Evolutionary conservation across 179 eudicot genomes (phyloP).

Genomic region (Spergularia azorica): DNA sequence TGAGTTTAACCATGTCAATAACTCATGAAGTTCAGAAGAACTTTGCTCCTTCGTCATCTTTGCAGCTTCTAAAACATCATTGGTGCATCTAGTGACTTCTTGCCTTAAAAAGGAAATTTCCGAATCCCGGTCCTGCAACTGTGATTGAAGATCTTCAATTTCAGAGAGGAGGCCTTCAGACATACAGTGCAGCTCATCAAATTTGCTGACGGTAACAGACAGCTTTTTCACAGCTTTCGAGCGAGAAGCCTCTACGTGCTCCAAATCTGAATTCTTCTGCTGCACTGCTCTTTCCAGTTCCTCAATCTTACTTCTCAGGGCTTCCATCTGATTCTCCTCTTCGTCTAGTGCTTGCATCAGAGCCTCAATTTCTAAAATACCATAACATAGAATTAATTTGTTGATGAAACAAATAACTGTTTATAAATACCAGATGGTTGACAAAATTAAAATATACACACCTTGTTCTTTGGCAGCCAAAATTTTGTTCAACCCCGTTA

Average conservation of each 20-base stretch:
- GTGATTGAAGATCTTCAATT: slow-evolving; percentile 88
- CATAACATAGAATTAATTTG: slow-evolving; percentile 13
- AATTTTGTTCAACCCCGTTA: slow-evolving; percentile 45
- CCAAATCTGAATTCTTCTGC: slow-evolving; percentile 62
- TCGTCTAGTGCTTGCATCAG: slow-evolving; percentile 98
- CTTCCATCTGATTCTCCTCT: slow-evolving; percentile 93
- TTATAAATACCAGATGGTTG: background rate
- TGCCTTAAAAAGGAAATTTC: slow-evolving; percentile 95
- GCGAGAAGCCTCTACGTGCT: slow-evolving; percentile 73
- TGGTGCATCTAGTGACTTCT: slow-evolving; percentile 91
- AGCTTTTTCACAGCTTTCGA: slow-evolving; percentile 84
- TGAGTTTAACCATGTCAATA: slow-evolving; percentile 67
- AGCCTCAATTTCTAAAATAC: slow-evolving; percentile 71
- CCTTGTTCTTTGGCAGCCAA: slow-evolving; percentile 89
- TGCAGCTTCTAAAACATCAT: slow-evolving; percentile 74
- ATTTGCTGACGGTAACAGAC: slow-evolving; percentile 80
- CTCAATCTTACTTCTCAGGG: slow-evolving; percentile 48
- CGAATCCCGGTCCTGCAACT: slow-evolving; percentile 81
- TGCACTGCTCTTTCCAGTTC: slow-evolving; percentile 57
- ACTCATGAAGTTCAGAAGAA: slow-evolving; percentile 60
- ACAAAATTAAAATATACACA: slow-evolving; percentile 30
- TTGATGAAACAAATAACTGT: slow-evolving; percentile 5
- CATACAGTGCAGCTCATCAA: slow-evolving; percentile 91
- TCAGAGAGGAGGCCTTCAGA: slow-evolving; percentile 88
- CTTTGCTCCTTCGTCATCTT: slow-evolving; percentile 62